Percentiles rank a stretch among this genome's conserved stretches.
Conservation (phyloP, 768 basidiomycete species). For the Chalciporus chontae region DNA sequence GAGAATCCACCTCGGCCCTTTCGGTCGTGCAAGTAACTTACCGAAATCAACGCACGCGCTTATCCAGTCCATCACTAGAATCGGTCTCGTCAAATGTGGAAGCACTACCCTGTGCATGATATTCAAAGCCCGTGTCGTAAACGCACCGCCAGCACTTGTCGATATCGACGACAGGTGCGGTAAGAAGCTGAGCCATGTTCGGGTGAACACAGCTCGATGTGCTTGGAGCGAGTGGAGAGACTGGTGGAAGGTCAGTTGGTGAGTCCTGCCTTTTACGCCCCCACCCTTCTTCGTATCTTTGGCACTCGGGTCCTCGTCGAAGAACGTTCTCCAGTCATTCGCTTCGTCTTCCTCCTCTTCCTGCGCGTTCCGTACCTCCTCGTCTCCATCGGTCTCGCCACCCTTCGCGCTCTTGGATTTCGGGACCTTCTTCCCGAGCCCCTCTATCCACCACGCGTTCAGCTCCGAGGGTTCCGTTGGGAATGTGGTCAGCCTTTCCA, state of each 20-base stretch:
- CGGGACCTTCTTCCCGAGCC: constrained; percentile 56
- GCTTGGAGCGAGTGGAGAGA: constrained; percentile 72
- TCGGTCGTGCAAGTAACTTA: constrained; percentile 28
- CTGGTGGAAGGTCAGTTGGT: constrained; percentile 70
- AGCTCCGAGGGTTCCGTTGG: constrained; percentile 67
- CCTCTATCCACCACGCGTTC: constrained; percentile 76
- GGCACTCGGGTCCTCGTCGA: constrained; percentile 56
- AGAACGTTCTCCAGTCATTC: constrained; percentile 79
- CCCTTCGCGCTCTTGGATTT: constrained; percentile 44
- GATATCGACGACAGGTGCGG: constrained; percentile 49
- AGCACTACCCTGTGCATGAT: constrained; percentile 81
- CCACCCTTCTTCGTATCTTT: constrained; percentile 36
- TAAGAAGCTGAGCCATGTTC: constrained; percentile 73
- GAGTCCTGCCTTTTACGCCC: constrained; percentile 44
- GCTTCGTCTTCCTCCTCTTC: constrained; percentile 40
- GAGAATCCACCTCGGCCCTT: background rate
- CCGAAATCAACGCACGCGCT: constrained; percentile 80
- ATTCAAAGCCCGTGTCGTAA: constrained; percentile 60
- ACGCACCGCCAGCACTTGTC: constrained; percentile 27
- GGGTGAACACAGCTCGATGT: constrained; percentile 78
- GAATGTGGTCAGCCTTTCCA: constrained; percentile 69
- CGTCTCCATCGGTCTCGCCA: constrained; percentile 35
- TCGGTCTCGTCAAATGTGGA: constrained; percentile 75
- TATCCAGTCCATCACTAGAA: constrained; percentile 91
- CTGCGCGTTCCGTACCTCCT: constrained; percentile 32